Conservation (phyloP, 352 stramenopile species). For the Pythium diclinum region DNA sequence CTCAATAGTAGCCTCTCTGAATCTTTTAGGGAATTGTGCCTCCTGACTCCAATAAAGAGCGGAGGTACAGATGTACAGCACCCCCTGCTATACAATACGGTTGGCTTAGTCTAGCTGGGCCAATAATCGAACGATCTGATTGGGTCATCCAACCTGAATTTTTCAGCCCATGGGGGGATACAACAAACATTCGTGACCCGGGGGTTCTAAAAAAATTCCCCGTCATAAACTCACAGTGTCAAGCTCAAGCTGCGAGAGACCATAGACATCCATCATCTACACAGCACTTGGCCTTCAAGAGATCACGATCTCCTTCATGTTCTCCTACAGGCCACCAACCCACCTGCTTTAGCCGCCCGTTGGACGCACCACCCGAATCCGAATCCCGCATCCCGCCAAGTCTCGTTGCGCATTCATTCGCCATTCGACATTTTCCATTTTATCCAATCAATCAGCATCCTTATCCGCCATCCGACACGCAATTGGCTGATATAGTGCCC, state of each 20-base stretch:
- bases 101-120: not conserved
- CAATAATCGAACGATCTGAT: not conserved
- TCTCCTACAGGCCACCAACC: not conserved
- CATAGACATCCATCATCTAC: no score
- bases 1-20: not conserved
- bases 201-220: not conserved
- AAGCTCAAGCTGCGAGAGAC: no score
- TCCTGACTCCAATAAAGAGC: not conserved
- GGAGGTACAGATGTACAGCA: not conserved
- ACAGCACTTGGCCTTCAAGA: no score
- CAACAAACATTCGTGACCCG: not conserved
- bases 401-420: not conserved
- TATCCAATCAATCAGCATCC: not conserved
- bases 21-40: not conserved
- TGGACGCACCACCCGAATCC: not conserved
- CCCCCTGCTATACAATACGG: not conserved
- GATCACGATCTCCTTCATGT: no score
- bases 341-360: not conserved
- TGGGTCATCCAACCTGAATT: not conserved
- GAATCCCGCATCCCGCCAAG: not conserved
- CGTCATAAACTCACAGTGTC: no score
- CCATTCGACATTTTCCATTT: not conserved
- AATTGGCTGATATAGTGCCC: not conserved
- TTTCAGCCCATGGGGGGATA: not conserved
- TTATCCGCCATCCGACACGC: no score